Evolutionary conservation across 1,284 basidiomycete species (phyloP), one percentile per base, ranked within the genome.

Genomic region (Ceratobasidium sp.): DNA sequence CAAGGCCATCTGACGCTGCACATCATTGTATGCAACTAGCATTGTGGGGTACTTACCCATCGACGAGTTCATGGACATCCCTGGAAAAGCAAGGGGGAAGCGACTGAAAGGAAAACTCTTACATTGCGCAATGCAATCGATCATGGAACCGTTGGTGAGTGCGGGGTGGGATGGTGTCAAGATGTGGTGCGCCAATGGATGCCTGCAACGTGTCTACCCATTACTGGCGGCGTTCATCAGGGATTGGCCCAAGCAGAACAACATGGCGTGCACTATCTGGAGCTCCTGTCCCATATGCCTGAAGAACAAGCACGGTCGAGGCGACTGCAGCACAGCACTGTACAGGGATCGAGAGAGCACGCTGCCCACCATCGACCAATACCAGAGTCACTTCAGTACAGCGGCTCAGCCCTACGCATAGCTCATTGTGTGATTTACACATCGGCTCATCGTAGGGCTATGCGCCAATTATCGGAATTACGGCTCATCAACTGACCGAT

Each of bases 181-280:
- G 11, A 74, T 77, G 52, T 43, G 38, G 0, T 76, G 75, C 63
- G 72, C 75, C 0, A 75, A 76, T 55, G 72, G 71, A 16, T 9
- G 47, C 13, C 58, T 72, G 0, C 59, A 73, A 38, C 11, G 23
- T 1, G 69, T 74, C 23, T 67, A 54, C 62, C 76, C 76, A 0
- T 64, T 77, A n/a, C 69, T 77, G 8, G 75, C 75, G 7, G 73
- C 72, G 0, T 77, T 75, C 44, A 67, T 78, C 21, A 76, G 77
- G 7, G 76, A 78, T 41, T 75, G 72, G 32, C 75, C 75, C 16
- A 76, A 78, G 41, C 74, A 77, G 49, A 75, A 73, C 23, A 47
- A 76, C 6, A 47, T 76, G 0, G 58, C 72, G 14, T 76, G 77
- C 71, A 61, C 55, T 4, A 30, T 30, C 7, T 16, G 41, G 32